phyloP scores from a whole-genome alignment of 106 monocot species.

The Dendrobium nobile region DNA sequence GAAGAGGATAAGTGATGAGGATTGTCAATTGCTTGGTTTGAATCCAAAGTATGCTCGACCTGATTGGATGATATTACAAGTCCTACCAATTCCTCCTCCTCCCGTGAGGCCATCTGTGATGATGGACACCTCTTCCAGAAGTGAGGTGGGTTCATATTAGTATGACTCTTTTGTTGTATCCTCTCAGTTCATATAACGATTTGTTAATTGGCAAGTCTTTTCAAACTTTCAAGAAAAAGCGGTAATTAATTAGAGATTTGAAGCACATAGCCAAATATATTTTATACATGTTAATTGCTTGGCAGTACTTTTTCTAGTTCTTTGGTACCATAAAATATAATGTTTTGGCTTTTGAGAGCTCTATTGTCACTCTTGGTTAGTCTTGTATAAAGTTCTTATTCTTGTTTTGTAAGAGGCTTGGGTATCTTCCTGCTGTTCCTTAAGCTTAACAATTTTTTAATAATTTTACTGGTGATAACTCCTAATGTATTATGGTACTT shows the following conservation, averaged over 20 bases:
- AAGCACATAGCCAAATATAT: background rate
- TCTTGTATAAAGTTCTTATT: background rate
- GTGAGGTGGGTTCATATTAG: conserved; percentile 55
- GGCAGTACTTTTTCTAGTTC: background rate
- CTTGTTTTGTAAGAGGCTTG: background rate
- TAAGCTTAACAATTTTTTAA: background rate
- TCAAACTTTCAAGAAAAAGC: background rate
- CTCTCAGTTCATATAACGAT: background rate
- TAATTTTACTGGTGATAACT: background rate
- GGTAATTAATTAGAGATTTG: background rate
- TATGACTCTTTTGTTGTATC: background rate
- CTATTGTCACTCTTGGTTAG: background rate
- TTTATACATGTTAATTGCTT: background rate
- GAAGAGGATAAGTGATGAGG: conserved; percentile 94
- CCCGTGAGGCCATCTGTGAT: conserved; percentile 99
- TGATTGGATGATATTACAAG: conserved; percentile 99
- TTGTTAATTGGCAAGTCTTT: conserved; percentile 1
- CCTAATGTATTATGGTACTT: background rate
- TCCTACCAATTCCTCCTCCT: conserved; percentile 94
- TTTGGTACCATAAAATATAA: background rate
- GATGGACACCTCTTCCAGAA: conserved; percentile 98
- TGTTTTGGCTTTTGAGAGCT: background rate
- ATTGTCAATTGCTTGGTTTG: conserved; percentile 82
- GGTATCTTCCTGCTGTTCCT: background rate
- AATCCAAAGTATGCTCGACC: conserved; percentile 98